These are phyloP conservation scores for Paracamarosporium sp. DNA, from an alignment of 2,329 filamentous ascomycete genomes.

Conservation along the genomic window DNA sequence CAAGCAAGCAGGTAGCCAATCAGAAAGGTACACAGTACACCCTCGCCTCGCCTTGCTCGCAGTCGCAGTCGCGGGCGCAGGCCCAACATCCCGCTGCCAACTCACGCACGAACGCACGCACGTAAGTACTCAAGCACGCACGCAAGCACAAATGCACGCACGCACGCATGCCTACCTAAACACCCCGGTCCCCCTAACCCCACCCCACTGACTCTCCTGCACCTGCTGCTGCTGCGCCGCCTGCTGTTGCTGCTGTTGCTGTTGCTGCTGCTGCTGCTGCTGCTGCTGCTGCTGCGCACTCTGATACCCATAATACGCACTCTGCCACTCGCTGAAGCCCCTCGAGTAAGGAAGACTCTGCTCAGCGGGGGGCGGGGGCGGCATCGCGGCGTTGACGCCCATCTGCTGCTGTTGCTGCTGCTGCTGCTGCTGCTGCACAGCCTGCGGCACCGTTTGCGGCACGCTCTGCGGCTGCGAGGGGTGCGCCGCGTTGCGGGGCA, in stretches of 20 bases:
- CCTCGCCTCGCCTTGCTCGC: too few relatives aligned
- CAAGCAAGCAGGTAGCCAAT: too few relatives aligned
- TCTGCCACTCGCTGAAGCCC: constrained; percentile 30
- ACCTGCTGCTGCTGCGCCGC: constrained; percentile 24
- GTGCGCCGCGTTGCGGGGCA: constrained; percentile 11
- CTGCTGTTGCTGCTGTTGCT: constrained; percentile 22
- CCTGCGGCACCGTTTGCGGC: constrained; percentile 22
- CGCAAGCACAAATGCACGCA: too few relatives aligned
- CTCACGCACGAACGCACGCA: too few relatives aligned
- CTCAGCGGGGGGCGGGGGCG: constrained; percentile 27
- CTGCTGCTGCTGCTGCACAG: constrained; percentile 22
- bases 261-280: too few relatives aligned
- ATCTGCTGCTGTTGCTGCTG: constrained; percentile 26
- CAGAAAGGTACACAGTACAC: too few relatives aligned
- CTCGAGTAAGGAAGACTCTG: constrained; percentile 28
- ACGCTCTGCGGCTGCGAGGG: constrained; percentile 23
- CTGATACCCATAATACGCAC: constrained; percentile 34
- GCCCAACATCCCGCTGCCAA: too few relatives aligned
- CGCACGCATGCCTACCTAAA: constrained; percentile 31
- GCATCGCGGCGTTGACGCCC: constrained; percentile 18
- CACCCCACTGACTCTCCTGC: constrained; percentile 35
- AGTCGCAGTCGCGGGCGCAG: too few relatives aligned
- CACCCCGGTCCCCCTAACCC: constrained; percentile 24
- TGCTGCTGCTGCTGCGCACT: constrained; percentile 23
- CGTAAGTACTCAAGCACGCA: too few relatives aligned